Base-by-base conservation (phyloP, 108 stramenopile species). In the Cyclostephanos tholiformis region DNA sequence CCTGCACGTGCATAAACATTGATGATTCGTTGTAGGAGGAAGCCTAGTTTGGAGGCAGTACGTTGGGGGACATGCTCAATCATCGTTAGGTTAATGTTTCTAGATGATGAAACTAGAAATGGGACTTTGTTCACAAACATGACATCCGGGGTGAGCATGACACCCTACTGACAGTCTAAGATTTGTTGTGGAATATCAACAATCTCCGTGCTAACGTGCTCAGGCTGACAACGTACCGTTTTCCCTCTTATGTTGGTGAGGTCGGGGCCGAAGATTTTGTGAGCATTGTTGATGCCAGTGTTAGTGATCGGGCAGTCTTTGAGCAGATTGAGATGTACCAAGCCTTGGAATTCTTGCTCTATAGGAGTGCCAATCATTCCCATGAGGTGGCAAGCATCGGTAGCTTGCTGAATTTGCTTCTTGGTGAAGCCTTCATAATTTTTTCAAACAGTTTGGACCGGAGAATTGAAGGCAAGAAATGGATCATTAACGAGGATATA, bases 271-370 rank as follows among this genome's bases (percentile, higher is more conserved):
- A 61, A 62, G 23, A 62, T 44, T 81, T 76, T 16, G 73, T 65
- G 6, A 81, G 81, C 55, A 68, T 77, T 26, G 82, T 79, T 3
- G 2, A 32, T 63, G 22, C 83, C 85, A 22, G 63, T 60, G 35
- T 9, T 7, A 20, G 78, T 71, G 39, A 82, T 44, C 0, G 76
- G 80, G 62, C 80, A 82, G 77, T 85, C 78, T 52, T 25, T n/a
- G 36, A 22, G 14, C 36, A 74, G 29, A 2, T 73, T 73, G 6
- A 19, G n/a, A 50, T 63, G 10, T 20, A 73, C 72, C 72, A 73
- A 49, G 0, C 23, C 35, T 27, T 52, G 36, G 16, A 32, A 73
- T 8, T 73, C 46, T 11, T 26, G 30, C 19, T 50, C 43, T 0
- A 63, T n/a, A 1, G 63, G 72, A 27, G 25, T 4, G 14, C 19